Base-by-base conservation (phyloP, 257 asterid species). In the Nicotiana tomentosiformis region DNA sequence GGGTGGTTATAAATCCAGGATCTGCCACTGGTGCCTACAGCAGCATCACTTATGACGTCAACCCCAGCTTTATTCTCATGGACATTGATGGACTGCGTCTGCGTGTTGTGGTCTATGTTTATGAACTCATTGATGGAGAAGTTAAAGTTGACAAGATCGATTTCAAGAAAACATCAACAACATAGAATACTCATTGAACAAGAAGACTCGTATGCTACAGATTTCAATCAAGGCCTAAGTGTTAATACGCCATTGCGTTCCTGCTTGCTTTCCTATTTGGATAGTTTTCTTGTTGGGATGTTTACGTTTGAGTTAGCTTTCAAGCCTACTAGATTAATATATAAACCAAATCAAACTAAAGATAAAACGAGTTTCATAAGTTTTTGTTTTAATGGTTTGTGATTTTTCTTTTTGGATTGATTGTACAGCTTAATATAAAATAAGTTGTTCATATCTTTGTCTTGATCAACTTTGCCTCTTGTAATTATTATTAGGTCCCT, bases 21-120 rank as follows among this genome's bases (percentile, higher is more conserved):
- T 96, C 99, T 66, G 98, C 98, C 10, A 96, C 98, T 10, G 99
- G 99, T 61, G 97, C 99, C 82, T 91, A 93, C 85, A 94, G 98
- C 87, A 93, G 98, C 92, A 92, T 93, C 91, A 96, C 98, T 35
- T 96, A 92, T 67, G 99, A 96, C 77, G 98, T 92, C 83, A 96
- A 94, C 88, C 99, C 99, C 0, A 96, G 98, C 92, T 96, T 95
- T 65, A 97, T 95, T 83, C 97, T 95, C 83, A 95, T 95, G 99
- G 99, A 95, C 85, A 93, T 95, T 68, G 99, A 95, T 62, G 98
- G 97, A 58, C 90, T 93, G 51, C 96, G 99, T 23, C 90, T 93
- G 51, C 96, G 99, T 23, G 99, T 95, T 49, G 99, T 96, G 49
- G 99, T 96, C 39, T 96, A 96, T 35, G 99, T 96, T 69, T 96